These are phyloP conservation scores for Aspergillus cejpii DNA, from an alignment of 2,329 filamentous ascomycete genomes.

Conservation along the genomic window DNA sequence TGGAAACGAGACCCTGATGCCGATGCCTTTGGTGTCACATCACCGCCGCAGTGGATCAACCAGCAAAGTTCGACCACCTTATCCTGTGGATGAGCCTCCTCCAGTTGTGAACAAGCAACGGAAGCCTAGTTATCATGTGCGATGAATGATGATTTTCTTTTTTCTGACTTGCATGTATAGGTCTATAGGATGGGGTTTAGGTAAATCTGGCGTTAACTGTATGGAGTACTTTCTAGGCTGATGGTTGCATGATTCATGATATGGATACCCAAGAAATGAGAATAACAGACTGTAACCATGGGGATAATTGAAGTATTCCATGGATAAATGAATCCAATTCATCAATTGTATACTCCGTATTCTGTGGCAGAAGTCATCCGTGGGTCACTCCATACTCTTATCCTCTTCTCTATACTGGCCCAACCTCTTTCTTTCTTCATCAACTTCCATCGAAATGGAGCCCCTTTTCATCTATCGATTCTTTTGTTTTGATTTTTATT, in stretches of 20 bases:
- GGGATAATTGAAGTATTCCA: too few relatives aligned
- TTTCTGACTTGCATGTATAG: too few relatives aligned
- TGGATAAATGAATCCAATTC: not conserved
- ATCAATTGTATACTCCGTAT: not conserved
- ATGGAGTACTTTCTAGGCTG: too few relatives aligned
- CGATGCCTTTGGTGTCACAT: conserved; percentile 29
- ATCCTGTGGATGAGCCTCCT: conserved; percentile 74
- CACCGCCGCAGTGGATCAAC: conserved; percentile 12
- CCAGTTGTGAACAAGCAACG: conserved; percentile 77
- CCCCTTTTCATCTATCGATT: not conserved
- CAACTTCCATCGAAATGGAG: not conserved
- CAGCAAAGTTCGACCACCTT: conserved; percentile 53
- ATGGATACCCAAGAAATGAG: too few relatives aligned
- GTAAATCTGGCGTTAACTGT: too few relatives aligned
- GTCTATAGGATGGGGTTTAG: conserved; percentile 1
- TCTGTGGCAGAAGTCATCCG: not conserved
- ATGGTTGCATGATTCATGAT: too few relatives aligned
- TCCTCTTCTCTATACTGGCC: conserved; percentile 10
- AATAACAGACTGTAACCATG: too few relatives aligned
- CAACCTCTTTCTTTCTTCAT: conserved; percentile 11
- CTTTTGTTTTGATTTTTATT: not conserved
- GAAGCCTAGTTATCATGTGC: conserved; percentile 66
- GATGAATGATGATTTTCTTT: conserved; percentile 30
- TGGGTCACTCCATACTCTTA: too few relatives aligned
- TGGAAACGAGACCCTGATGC: conserved; percentile 30